phyloP scores from a whole-genome alignment of 148 eudicot species.

The Limonium bicolor region DNA sequence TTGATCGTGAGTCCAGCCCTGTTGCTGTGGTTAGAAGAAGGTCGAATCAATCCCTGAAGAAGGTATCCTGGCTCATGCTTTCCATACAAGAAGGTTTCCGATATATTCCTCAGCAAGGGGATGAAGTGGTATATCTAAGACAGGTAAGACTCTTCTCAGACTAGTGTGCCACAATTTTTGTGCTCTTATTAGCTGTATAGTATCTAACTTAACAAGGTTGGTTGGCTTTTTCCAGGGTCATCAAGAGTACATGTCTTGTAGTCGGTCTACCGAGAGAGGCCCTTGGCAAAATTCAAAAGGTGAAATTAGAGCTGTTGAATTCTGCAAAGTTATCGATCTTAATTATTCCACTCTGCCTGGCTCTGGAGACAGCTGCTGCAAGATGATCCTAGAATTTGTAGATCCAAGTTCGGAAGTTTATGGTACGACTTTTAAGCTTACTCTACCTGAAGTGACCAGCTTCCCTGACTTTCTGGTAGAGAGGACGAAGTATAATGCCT shows the following conservation, averaged over 20 bases:
- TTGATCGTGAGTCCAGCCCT: conserved; percentile 36
- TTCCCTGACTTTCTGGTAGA: conserved; percentile 93
- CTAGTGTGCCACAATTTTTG: not conserved
- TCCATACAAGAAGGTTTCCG: conserved; percentile 61
- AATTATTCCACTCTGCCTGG: conserved; percentile 57
- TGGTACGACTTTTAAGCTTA: conserved; percentile 57
- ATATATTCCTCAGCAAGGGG: conserved; percentile 83
- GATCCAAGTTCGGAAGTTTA: conserved; percentile 46
- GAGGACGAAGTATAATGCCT: conserved; percentile 66
- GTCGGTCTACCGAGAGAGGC: conserved; percentile 23
- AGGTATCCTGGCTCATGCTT: conserved; percentile 78
- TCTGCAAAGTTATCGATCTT: conserved; percentile 52
- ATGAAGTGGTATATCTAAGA: conserved; percentile 82
- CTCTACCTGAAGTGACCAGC: conserved; percentile 56
- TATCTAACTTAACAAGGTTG: not conserved
- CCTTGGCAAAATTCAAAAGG: conserved; percentile 65
- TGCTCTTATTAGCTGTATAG: not conserved
- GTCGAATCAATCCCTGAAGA: conserved; percentile 40
- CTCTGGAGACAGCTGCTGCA: conserved; percentile 94
- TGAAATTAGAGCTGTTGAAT: conserved; percentile 64
- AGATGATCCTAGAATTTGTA: conserved; percentile 54
- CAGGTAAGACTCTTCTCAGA: conserved; percentile 36
- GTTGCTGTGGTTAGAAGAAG: conserved; percentile 42
- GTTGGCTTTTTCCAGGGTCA: conserved; percentile 89
- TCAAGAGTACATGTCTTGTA: conserved; percentile 38